These are phyloP conservation scores for Sporothrix euskadiensis DNA, from an alignment of 2,329 filamentous ascomycete genomes.

Conservation along the genomic window DNA sequence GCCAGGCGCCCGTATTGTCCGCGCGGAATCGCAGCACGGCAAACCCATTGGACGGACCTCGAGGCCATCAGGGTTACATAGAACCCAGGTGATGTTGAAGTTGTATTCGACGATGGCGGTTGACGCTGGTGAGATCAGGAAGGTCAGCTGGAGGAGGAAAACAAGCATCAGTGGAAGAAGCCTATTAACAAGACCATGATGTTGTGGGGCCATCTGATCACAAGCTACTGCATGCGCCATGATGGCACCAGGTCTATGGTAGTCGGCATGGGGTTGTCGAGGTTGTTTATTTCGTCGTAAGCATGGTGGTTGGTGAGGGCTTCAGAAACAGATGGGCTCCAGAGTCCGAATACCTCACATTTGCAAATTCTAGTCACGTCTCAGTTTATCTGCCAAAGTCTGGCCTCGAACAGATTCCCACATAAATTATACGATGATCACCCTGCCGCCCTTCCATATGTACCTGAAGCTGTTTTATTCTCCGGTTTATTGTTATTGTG, in stretches of 20 bases:
- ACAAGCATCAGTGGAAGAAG: background rate
- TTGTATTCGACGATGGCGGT: conserved; percentile 46
- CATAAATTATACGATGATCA: background rate
- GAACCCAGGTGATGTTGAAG: conserved; percentile 71
- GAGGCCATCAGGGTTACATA: conserved; percentile 68
- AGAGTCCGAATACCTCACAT: background rate
- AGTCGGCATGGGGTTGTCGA: background rate
- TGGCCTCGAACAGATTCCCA: background rate
- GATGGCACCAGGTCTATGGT: background rate
- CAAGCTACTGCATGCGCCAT: background rate
- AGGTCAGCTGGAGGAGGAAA: background rate
- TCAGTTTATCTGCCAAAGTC: background rate
- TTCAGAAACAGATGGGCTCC: too few relatives aligned
- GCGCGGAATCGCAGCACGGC: conserved; percentile 52
- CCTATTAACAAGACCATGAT: background rate
- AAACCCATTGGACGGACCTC: conserved; percentile 57
- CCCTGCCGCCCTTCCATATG: background rate
- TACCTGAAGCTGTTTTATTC: background rate
- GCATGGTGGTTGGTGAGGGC: background rate
- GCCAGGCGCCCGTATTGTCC: conserved; percentile 50
- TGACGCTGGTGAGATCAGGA: background rate
- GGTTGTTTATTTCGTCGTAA: background rate
- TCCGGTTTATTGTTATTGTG: background rate
- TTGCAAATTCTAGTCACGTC: background rate
- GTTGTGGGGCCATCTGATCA: background rate